phyloP scores from a whole-genome alignment of 2,329 filamentous ascomycete species.

The Aspergillus sp. region DNA sequence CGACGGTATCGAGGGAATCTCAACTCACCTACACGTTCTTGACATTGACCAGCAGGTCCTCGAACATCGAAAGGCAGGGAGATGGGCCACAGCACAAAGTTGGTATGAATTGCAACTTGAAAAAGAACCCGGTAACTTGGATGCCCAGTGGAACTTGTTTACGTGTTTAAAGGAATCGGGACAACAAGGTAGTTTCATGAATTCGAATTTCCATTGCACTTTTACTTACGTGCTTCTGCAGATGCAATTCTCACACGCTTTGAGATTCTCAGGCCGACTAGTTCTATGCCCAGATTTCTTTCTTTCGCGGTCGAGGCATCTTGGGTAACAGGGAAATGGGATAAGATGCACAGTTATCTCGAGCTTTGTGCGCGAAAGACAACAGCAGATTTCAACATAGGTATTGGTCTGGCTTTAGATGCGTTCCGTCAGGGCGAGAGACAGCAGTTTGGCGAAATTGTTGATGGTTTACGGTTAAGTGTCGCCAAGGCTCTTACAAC shows the following conservation, averaged over 20 bases:
- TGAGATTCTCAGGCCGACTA: slow-evolving; percentile 65
- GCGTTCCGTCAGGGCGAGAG: slow-evolving; percentile 57
- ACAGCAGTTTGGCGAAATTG: slow-evolving; percentile 54
- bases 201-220: neutral
- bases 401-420: slow-evolving; percentile 67
- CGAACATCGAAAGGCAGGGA: slow-evolving; percentile 86
- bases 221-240: slow-evolving; percentile 34
- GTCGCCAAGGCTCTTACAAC: slow-evolving; percentile 73
- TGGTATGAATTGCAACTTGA: slow-evolving; percentile 94
- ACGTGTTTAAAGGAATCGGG: slow-evolving; percentile 93
- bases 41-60: slow-evolving; percentile 91
- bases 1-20: slow-evolving; percentile 93
- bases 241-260: slow-evolving; percentile 85
- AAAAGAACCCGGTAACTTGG: slow-evolving; percentile 71
- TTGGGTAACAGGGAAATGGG: slow-evolving; percentile 85
- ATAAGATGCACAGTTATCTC: slow-evolving; percentile 69
- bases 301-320: slow-evolving; percentile 88
- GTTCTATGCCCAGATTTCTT: slow-evolving; percentile 63
- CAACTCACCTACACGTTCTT: slow-evolving; percentile 79
- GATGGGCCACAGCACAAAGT: slow-evolving; percentile 92
- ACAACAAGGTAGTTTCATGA: slow-evolving; percentile 69
- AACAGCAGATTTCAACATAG: slow-evolving; percentile 75
- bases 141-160: slow-evolving; percentile 79
- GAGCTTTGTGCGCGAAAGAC: slow-evolving; percentile 31
- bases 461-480: slow-evolving; percentile 67